phyloP scores from a whole-genome alignment of 2,329 filamentous ascomycete genomes.

The Neurospora crassa region DNA sequence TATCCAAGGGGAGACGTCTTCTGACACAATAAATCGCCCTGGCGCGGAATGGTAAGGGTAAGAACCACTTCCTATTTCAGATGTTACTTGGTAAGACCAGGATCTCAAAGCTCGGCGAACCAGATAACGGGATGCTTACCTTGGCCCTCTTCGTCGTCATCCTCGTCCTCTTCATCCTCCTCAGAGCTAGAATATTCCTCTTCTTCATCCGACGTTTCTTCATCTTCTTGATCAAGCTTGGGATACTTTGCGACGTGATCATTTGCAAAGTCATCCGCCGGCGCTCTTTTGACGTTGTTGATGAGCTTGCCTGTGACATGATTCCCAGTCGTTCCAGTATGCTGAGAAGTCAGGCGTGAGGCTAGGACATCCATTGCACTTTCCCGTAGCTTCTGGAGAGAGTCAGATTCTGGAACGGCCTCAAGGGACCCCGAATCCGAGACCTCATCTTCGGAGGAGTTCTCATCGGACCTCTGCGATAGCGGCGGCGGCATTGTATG shows the following conservation, averaged over 20 bases:
- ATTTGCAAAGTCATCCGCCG: background rate
- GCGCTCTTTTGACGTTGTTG: background rate
- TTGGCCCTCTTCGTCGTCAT: background rate
- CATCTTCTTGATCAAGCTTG: background rate
- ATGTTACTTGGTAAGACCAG: background rate
- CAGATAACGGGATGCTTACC: background rate
- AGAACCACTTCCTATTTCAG: background rate
- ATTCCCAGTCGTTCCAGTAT: background rate
- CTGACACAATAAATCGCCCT: background rate
- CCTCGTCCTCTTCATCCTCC: background rate
- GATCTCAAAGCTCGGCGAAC: background rate
- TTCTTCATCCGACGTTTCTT: background rate
- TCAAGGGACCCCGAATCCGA: background rate
- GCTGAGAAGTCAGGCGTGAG: background rate
- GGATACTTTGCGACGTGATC: background rate
- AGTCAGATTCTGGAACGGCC: background rate
- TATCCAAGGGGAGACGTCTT: background rate
- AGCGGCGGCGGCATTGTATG: background rate
- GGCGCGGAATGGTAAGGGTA: background rate
- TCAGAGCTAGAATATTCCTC: background rate
- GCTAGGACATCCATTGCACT: background rate
- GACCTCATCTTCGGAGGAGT: background rate
- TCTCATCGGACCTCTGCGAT: background rate
- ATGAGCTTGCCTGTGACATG: constrained; percentile 1
- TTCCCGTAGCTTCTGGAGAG: background rate